Evolutionary conservation across 2,329 filamentous ascomycete species (phyloP).

Genomic region (Botryosphaeria dothidea): DNA sequence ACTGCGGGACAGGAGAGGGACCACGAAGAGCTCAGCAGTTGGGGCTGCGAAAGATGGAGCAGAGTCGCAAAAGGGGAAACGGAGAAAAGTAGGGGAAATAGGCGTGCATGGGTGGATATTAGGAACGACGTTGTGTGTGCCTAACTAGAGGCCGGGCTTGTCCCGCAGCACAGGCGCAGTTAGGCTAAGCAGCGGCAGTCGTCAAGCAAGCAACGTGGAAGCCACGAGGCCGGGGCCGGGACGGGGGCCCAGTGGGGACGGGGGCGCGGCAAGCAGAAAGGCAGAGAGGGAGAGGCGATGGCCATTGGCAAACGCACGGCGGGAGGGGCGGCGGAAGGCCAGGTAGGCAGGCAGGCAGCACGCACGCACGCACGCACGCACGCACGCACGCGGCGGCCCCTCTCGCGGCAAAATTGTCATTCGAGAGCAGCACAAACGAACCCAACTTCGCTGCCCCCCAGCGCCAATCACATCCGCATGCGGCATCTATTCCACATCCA

Average conservation of each 20-base stretch:
- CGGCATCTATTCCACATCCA: background rate
- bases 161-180: background rate
- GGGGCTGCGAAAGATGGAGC: background rate
- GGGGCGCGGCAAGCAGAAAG: too few species aligned
- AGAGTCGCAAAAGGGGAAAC: background rate
- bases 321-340: background rate
- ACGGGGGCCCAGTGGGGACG: background rate
- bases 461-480: background rate
- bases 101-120: background rate
- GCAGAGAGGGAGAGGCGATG: background rate
- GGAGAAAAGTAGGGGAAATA: background rate
- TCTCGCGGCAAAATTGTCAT: background rate
- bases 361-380: too few species aligned
- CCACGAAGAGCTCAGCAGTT: too few species aligned
- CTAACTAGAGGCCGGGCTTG: background rate
- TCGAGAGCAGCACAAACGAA: background rate
- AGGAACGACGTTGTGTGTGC: background rate
- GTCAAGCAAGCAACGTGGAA: background rate
- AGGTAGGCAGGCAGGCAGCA: background rate
- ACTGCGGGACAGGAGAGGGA: too few species aligned
- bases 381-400: background rate
- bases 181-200: background rate
- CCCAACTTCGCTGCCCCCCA: background rate
- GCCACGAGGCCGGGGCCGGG: constrained; percentile 2
- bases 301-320: too few species aligned